Conservation (phyloP, 805 yeast species). For the Ogataea parapolymorpha region DNA sequence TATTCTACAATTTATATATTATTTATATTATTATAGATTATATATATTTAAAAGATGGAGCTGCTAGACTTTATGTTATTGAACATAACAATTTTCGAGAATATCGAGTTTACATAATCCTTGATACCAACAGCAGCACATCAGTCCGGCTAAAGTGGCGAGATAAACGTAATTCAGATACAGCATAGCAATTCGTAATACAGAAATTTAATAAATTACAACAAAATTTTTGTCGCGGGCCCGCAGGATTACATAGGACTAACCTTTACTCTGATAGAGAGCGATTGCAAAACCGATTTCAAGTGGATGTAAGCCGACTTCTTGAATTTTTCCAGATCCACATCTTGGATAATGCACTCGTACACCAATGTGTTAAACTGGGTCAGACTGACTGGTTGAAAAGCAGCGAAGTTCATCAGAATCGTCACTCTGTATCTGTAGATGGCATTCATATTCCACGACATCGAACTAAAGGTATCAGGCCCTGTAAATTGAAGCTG, state of each 20-base stretch:
- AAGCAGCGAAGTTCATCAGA: constrained; percentile 7
- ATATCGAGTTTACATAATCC: no score
- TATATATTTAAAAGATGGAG: no score
- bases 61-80: no score
- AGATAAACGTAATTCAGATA: no score
- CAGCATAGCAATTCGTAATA: neutral
- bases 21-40: no score
- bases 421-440: constrained; percentile 10
- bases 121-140: no score
- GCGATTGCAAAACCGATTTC: constrained; percentile 1
- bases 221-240: neutral
- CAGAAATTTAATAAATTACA: neutral
- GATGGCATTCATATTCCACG: neutral
- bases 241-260: neutral
- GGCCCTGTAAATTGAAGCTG: constrained; percentile 10
- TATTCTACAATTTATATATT: no score
- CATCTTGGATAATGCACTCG: constrained; percentile 5
- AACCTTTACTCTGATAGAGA: constrained; percentile 4
- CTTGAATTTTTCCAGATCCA: constrained; percentile 7
- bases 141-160: no score
- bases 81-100: no score
- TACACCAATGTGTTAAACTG: constrained; percentile 10
- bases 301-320: neutral
- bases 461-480: neutral
- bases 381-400: constrained; percentile 5